Percentiles rank a stretch among this genome's conserved stretches.
These are phyloP conservation scores for Mycosarcoma maydis DNA, from an alignment of 1,284 basidiomycete genomes.

Conservation along the genomic window DNA sequence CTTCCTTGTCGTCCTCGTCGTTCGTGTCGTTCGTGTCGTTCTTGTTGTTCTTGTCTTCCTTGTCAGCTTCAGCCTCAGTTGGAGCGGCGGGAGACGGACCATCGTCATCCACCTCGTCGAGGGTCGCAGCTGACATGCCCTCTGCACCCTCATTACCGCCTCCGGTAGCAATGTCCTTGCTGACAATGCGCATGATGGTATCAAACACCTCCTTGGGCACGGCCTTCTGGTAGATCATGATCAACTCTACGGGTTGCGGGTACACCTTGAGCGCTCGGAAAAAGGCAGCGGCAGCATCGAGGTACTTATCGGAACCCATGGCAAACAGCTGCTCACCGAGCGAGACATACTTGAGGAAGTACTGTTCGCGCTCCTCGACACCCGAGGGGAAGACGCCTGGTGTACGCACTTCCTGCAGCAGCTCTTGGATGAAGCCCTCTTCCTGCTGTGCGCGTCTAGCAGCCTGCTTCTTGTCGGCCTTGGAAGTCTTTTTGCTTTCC, in stretches of 20 bases:
- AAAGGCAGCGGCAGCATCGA: slow-evolving; percentile 83
- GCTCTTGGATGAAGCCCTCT: slow-evolving; percentile 52
- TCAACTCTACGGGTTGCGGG: slow-evolving; percentile 87
- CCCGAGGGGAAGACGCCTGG: slow-evolving; percentile 70
- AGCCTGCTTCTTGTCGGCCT: slow-evolving; percentile 72
- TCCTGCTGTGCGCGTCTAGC: slow-evolving; percentile 55
- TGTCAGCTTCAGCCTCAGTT: background rate
- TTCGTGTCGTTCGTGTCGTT: no score
- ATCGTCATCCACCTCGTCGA: slow-evolving; percentile 56
- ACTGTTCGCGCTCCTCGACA: slow-evolving; percentile 72
- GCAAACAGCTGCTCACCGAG: slow-evolving; percentile 85
- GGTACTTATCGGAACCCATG: slow-evolving; percentile 72
- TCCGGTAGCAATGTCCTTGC: slow-evolving; percentile 79
- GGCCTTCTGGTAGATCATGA: slow-evolving; percentile 84
- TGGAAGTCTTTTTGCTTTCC: slow-evolving; percentile 71
- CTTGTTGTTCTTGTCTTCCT: background rate
- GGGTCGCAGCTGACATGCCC: slow-evolving; percentile 30
- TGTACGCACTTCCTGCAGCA: slow-evolving; percentile 42
- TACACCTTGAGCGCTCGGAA: slow-evolving; percentile 93
- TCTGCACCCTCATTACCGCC: slow-evolving; percentile 31
- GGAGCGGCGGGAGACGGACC: slow-evolving; percentile 19
- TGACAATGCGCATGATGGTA: slow-evolving; percentile 87
- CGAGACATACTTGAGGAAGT: slow-evolving; percentile 89
- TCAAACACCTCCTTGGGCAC: slow-evolving; percentile 87
- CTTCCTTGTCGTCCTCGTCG: slow-evolving; percentile 10